phyloP scores from a whole-genome alignment of 75 land plant genomes.

The Cupressus sempervirens region DNA sequence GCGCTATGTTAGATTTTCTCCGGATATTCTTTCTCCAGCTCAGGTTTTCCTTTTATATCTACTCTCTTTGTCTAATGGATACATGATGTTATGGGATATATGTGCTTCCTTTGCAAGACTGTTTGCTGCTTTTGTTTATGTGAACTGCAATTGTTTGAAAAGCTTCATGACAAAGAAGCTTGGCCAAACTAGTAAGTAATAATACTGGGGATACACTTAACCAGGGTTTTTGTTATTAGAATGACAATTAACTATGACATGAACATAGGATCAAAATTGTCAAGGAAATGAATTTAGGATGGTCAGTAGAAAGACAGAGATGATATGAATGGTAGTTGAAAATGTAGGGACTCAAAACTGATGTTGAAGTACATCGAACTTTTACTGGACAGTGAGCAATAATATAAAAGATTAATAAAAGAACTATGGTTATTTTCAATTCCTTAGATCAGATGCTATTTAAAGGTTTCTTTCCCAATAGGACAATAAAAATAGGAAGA shows the following conservation, averaged over 20 bases:
- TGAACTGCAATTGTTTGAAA: neutral
- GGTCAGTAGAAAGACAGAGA: neutral
- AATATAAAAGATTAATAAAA: neutral
- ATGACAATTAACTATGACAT: neutral
- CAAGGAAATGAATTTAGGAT: neutral
- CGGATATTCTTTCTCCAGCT: slow-evolving; percentile 69
- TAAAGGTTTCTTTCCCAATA: neutral
- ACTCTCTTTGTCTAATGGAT: neutral
- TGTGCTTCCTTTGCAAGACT: neutral
- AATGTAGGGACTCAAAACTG: neutral
- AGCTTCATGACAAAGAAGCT: neutral
- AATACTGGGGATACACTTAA: neutral
- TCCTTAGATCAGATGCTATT: neutral
- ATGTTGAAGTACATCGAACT: neutral
- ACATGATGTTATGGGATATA: neutral
- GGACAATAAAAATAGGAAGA: neutral
- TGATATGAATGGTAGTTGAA: neutral
- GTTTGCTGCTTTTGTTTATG: neutral
- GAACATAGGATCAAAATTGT: neutral
- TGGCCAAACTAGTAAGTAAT: neutral
- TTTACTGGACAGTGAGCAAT: neutral
- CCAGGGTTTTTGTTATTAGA: neutral
- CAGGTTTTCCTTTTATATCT: slow-evolving; percentile 37
- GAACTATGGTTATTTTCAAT: neutral
- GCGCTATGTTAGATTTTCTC: slow-evolving; percentile 91